Base-by-base conservation (phyloP, 2,329 filamentous ascomycete species). In the Penicillium italicum region DNA sequence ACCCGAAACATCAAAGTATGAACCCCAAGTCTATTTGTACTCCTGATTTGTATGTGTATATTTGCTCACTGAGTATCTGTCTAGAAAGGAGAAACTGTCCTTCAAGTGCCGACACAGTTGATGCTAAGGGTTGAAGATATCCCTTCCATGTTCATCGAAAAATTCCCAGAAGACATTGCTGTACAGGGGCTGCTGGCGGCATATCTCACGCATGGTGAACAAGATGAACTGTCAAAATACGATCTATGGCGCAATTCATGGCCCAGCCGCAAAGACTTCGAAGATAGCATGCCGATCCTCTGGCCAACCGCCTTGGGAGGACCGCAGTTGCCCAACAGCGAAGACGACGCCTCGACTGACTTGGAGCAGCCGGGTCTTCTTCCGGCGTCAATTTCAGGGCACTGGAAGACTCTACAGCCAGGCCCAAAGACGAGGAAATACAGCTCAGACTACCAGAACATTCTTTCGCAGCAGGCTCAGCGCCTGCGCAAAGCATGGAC, bases 161-260 rank as follows among this genome's bases (percentile, higher is more conserved):
- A 74, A 28, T 79, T 88, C 11, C 78, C 81, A 0, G 75, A 78
- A 18, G 78, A 79, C 16, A 80, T 82, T 41, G 82, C 85, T 1
- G 80, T 88, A 22, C 90, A 95, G 64, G 87, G 85, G 28, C 81
- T 90, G 37, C 78, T 94, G 8, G 87, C 90, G n/a, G 80, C 85
- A 2, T 83, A 85, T 56, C 76, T 92, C 9, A 80, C 83, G 5
- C 76, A 87, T 30, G 68, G 70, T 10, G 66, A 73, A 22, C 59
- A 68, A n/a, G 79, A 85, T 54, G 70, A 72, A 1, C 69, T 76
- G 7, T 64, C 74, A 18, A 77, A 78, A 24, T 81, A 82, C 60
- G 72, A 74, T 0, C 70, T 77, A 18, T 93, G 89, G 88, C 79
- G 81, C 65, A 80, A 80, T 51, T 82, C 89, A 14, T 86, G 90